These are phyloP conservation scores for Potentilla sterilis DNA, from an alignment of 306 rosid species.

Conservation along the genomic window DNA sequence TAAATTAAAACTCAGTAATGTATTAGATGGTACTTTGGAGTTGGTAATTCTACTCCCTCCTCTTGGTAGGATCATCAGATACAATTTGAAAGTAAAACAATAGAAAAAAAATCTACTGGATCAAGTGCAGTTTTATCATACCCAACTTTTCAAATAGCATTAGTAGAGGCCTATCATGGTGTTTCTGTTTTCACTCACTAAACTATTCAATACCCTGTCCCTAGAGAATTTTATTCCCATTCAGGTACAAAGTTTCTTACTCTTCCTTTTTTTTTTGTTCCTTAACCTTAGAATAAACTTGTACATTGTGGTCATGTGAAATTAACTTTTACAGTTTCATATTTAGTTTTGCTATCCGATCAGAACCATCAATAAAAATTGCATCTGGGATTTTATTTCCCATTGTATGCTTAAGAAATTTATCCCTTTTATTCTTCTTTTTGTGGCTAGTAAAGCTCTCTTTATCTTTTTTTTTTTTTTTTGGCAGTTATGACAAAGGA, in stretches of 20 bases:
- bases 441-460: not conserved
- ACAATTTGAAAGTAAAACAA: constrained; percentile 4
- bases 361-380: not conserved
- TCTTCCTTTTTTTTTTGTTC: not conserved
- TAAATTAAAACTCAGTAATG: not conserved
- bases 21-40: not conserved
- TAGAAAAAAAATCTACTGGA: not conserved
- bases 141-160: not conserved
- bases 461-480: constrained; percentile 2
- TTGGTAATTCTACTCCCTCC: not conserved
- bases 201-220: not conserved
- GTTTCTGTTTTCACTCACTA: not conserved
- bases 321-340: not conserved
- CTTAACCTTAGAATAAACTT: not conserved
- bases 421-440: not conserved
- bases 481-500: constrained; percentile 84
- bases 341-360: not conserved
- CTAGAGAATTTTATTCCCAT: not conserved
- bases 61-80: constrained; percentile 3
- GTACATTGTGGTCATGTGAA: not conserved
- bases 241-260: not conserved
- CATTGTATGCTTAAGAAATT: not conserved
- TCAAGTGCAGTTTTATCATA: not conserved
- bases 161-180: not conserved
- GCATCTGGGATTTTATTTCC: not conserved